Base-by-base conservation (phyloP, 2,329 filamentous ascomycete genomes). In the Pyricularia sp. region DNA sequence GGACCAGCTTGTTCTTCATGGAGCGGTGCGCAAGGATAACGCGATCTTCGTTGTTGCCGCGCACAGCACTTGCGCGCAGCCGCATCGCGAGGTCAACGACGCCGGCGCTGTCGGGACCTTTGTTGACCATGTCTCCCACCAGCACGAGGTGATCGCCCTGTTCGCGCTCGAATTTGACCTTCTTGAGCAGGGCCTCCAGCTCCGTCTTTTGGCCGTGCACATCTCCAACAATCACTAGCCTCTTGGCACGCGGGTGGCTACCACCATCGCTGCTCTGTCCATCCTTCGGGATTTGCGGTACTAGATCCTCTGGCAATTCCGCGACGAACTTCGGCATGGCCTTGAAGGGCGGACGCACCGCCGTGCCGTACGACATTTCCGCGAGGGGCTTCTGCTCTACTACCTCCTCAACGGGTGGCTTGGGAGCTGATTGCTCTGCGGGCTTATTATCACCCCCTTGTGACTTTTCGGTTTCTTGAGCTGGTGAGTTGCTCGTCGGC, bases 31-130 rank as follows among this genome's bases (percentile, higher is more conserved):
- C 82, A 9, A 88, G 81, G n/a, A 97, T 81, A 24, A 97, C 81
- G 26, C 87, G 83, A 73, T 97, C 93, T 73, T 99, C 94, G 76
- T 96, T 90, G 76, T 97, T 97, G 22, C 94, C 94, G 63, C 93
- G 87, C 9, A 97, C 91, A 67, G 86, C 90, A 33, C 88, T 90
- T 26, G 93, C 93, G 63, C 84, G 84, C 49, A 93, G 77, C 16
- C 83, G 76, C 73, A 91, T 89, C 49, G 91, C 88, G 57, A 92
- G 80, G 66, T 88, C 84, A 62, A 97, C 81, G 0, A 96, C 90
- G 49, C 88, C 91, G 0, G 81, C 71, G 35, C 90, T 93, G 75
- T 96, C 87, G 12, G 93, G 91, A 0, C 93, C 93, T 76, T 96
- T 96, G 72, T 87, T 87, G 70, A 97, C 82, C 73, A 93, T 82